Base-by-base conservation (phyloP, 306 rosid genomes). In the Dryas octopetala region DNA sequence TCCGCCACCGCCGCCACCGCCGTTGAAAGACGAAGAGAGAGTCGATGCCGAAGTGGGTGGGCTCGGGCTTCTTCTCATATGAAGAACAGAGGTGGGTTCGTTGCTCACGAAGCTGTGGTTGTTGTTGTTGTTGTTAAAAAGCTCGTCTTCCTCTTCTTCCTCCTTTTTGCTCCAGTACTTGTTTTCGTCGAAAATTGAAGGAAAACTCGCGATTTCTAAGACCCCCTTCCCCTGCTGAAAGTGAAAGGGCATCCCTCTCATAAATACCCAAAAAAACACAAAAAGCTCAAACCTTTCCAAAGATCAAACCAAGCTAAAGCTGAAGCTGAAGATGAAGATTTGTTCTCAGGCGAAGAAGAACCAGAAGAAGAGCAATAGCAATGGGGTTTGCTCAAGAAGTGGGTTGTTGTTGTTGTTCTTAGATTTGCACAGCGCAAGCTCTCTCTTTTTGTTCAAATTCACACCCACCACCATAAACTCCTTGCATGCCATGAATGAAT, bases 31-130 rank as follows among this genome's bases (percentile, higher is more conserved):
- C 53, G 85, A 78, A 52, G 83, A 81, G 50, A 85, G 83, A 75
- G 85, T 81, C 10, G 85, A 81, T 14, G 85, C 75, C 53, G 88
- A 84, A 64, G 88, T 74, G 76, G 85, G 88, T 59, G 88, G 88
- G 70, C 88, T 84, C 51, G 81, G 88, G 85, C 88, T 84, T 78
- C 84, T 80, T 75, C 83, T 78, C 78, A 71, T 70, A 73, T 81
- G 81, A 73, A 85, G 81, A 66, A 81, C 88, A 26, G 85, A 85
- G 46, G 83, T 78, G 79, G 83, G 88, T 62, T 84, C 83, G 76
- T 67, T 50, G 75, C 65, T 54, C 51, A 50, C 16, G 26, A n/a
- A 43, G 76, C 40, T 70, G 69, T 55, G 26, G 53, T 61, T 26
- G 77, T 73, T 49, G 69, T 68, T 23, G 59, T 17, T 3, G 73